Conservation (phyloP, 1,284 basidiomycete species). For the Phellinidium pouzarii region DNA sequence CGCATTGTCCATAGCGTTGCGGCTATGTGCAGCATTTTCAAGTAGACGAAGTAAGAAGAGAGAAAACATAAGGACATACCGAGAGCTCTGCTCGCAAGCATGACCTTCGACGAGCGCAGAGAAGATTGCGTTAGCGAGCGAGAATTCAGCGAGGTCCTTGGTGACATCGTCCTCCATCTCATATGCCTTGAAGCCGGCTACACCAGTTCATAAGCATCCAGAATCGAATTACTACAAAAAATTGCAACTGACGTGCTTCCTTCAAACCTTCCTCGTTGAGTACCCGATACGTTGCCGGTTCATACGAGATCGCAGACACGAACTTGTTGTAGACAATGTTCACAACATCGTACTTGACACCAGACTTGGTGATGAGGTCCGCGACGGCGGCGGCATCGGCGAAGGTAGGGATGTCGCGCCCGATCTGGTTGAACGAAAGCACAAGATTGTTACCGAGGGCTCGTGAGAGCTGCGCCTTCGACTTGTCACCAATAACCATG, state of each 20-base stretch:
- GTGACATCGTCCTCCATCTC: slow-evolving; percentile 96
- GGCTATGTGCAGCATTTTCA: slow-evolving; percentile 37
- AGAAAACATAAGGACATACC: slow-evolving; percentile 37
- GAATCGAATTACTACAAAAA: background rate
- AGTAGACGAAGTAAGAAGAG: slow-evolving; percentile 13
- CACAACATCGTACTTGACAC: slow-evolving; percentile 83
- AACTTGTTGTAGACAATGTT: slow-evolving; percentile 95
- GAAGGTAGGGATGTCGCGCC: slow-evolving; percentile 95
- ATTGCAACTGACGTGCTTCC: slow-evolving; percentile 56
- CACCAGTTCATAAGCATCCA: slow-evolving; percentile 9
- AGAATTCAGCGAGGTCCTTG: slow-evolving; percentile 93
- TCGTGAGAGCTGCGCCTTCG: slow-evolving; percentile 87
- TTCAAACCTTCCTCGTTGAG: slow-evolving; percentile 76
- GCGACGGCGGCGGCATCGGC: slow-evolving; percentile 92
- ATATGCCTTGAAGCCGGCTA: slow-evolving; percentile 84
- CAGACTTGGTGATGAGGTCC: slow-evolving; percentile 86
- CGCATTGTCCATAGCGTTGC: slow-evolving; percentile 99
- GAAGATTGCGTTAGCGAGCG: slow-evolving; percentile 94
- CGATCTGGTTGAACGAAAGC: slow-evolving; percentile 96
- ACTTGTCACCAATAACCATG: slow-evolving; percentile 95
- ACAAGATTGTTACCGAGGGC: slow-evolving; percentile 61
- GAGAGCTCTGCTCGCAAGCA: slow-evolving; percentile 89
- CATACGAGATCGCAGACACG: slow-evolving; percentile 90
- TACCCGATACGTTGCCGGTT: slow-evolving; percentile 71
- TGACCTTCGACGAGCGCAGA: slow-evolving; percentile 93